Evolutionary conservation across 768 basidiomycete species (phyloP).

Genomic region (Boletus tylopilopsis): DNA sequence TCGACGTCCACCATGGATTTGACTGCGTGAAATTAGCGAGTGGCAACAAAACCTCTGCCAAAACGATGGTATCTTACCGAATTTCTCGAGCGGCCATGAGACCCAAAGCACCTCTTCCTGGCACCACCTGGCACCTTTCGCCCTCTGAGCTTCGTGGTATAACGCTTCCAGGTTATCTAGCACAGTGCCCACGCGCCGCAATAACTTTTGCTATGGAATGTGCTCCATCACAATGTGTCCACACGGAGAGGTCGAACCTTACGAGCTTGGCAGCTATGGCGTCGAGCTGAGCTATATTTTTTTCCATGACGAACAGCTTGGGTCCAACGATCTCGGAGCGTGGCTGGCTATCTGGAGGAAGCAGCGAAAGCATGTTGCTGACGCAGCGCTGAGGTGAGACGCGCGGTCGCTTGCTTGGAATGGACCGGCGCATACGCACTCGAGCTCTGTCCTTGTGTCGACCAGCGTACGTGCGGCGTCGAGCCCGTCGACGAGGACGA

Average conservation of each 20-base stretch:
- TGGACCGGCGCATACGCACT: constrained; percentile 52
- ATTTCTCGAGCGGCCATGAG: constrained; percentile 79
- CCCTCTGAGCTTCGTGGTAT: constrained; percentile 64
- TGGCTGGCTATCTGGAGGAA: constrained; percentile 52
- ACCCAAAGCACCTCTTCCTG: constrained; percentile 72
- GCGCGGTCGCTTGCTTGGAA: background rate
- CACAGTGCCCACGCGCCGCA: constrained; percentile 58
- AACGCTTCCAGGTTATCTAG: constrained; percentile 64
- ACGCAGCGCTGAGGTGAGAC: background rate
- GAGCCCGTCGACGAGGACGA: constrained; percentile 75
- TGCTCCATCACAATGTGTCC: background rate
- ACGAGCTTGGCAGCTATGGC: constrained; percentile 63
- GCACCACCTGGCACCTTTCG: constrained; percentile 71
- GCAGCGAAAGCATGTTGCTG: constrained; percentile 62
- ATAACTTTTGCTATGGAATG: constrained; percentile 57
- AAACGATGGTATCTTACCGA: constrained; percentile 44
- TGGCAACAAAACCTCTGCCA: background rate
- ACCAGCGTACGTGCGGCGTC: constrained; percentile 69
- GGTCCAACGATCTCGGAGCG: constrained; percentile 57
- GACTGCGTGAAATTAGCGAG: constrained; percentile 36
- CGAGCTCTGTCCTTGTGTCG: constrained; percentile 79
- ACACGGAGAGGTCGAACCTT: constrained; percentile 21
- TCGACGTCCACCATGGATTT: constrained; percentile 53
- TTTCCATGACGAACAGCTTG: constrained; percentile 66
- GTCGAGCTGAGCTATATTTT: constrained; percentile 56